Evolutionary conservation across 202 grass and related monocot species (phyloP), one percentile per base, ranked within the genome.

Genomic region (Miscanthus sacchariflorus): DNA sequence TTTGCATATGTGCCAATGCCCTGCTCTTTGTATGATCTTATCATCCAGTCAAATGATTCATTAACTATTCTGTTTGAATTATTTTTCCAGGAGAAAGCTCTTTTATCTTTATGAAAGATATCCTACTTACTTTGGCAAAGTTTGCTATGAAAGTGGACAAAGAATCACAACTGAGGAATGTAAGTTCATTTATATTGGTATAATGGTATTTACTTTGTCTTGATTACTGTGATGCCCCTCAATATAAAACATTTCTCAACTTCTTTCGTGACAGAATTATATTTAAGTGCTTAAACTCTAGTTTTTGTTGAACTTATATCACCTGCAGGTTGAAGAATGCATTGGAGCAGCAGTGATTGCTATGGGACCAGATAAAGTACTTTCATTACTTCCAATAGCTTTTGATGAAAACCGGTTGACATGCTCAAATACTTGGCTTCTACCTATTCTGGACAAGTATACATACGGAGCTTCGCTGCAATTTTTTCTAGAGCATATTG

Each of bases 361-460:
- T 85, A 89, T 99, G 80, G 96, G 96, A 78, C 89, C 89, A 56
- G 92, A 92, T 81, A 96, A 99, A 89, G 84, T 95, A 49, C 73
- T 95, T 89, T 93, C 88, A 19, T 40, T 95, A 44, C 42, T 99
- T 76, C 96, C 94, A 85, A 80, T 96, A 89, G 73, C 86, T 87
- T 84, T 95, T 87, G 81, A 95, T 65, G 78, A 87, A 86, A 81
- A 93, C 68, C 80, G 80, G 76, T 80, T 90, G 75, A 91, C 84
- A 85, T 96, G 85, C 79, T 93, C 92, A 86, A 99, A 96, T 89
- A 89, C 64, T 76, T 99, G 96, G 96, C 89, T 96, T 75, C 78
- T 96, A 88, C 94, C 94, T 43, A 96, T 95, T 94, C 84, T 99
- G 93, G 91, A 93, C 13, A 95, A 95, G 70, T 88, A 99, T 90